Evolutionary conservation across 2,329 filamentous ascomycete species (phyloP), one percentile per base, ranked within the genome.

Genomic region (Peltaster fructicola): DNA sequence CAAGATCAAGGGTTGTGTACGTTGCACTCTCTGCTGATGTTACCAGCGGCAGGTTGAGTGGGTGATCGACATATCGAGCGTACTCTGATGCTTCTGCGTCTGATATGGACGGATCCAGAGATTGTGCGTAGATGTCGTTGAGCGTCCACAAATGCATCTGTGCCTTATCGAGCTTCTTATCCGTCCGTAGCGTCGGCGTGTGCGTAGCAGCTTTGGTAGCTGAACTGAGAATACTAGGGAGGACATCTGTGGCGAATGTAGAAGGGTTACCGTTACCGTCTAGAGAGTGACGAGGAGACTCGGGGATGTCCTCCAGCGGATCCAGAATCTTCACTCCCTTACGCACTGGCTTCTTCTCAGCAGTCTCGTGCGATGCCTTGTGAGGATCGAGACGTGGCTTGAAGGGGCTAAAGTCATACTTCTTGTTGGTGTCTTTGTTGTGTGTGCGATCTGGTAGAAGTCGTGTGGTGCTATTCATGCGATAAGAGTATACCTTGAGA

Each of bases 61-160:
- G 84, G 43, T 98, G 88, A 23, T 67, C 70, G 37, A 98, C 72
- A 51, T 95, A 98, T 13, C 76, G 70, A 30, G 73, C 66, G 47
- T 98, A 98, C 47, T 95, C 88, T 22, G 76, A 72, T 13, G 72
- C 69, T 54, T 95, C 85, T 18, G 68, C 64, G 6, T 63, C 53
- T 6, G 68, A 76, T 17, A 98, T 79, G 1, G 70, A 73, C 2
- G 88, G 88, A 36, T 92, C 77, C 21, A 95, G 63, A 4, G 80
- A 88, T 46, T 84, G 77, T 26, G 73, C 65, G 21, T 93, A 76
- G 24, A 92, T 74, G 43, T 90, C 76, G 10, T 75, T 75, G 23
- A 93, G 75, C 0, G 80, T 90, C 74, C 78, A 84, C 47, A 92
- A 81, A 8, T 80, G 76, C 28, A 77, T 75, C 17, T 76, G 77